Evolutionary conservation across 177 flowering plant species (phyloP).

Genomic region (Vitis hybrid): DNA sequence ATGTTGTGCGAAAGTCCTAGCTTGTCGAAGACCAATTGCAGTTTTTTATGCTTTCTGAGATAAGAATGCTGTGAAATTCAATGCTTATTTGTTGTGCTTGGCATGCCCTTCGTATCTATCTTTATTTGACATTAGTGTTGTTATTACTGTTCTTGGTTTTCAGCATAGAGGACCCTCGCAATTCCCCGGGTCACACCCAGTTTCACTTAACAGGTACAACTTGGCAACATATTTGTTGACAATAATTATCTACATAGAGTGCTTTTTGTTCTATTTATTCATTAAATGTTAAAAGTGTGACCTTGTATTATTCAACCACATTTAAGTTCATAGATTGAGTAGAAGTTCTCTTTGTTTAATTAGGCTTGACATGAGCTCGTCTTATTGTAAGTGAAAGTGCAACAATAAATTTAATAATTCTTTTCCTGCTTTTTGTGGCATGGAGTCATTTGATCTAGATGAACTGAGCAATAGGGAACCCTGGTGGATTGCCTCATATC

Average conservation of each 20-base stretch:
- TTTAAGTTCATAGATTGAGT: not conserved
- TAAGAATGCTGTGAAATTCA: not conserved
- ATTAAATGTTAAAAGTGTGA: not conserved
- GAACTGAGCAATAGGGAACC: too few relatives aligned
- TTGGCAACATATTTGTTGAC: not conserved
- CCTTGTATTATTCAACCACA: not conserved
- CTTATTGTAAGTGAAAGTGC: too few relatives aligned
- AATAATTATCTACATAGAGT: not conserved
- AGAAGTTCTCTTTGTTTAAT: too few relatives aligned
- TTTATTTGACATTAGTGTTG: not conserved
- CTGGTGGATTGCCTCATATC: too few relatives aligned
- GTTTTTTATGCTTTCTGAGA: not conserved
- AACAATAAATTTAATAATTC: too few relatives aligned
- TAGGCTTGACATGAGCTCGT: too few relatives aligned
- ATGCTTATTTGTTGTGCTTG: not conserved
- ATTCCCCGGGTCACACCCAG: slow-evolving; percentile 98
- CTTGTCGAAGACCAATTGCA: too few relatives aligned
- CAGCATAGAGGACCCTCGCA: slow-evolving; percentile 61
- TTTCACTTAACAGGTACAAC: slow-evolving; percentile 83
- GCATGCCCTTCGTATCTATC: not conserved
- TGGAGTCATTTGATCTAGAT: too few relatives aligned
- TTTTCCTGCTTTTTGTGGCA: too few relatives aligned
- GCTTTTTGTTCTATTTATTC: not conserved
- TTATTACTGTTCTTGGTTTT: slow-evolving; percentile 8
- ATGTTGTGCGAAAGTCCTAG: too few relatives aligned